Conservation (phyloP, 208 protist species). For the Angomonas deanei region DNA sequence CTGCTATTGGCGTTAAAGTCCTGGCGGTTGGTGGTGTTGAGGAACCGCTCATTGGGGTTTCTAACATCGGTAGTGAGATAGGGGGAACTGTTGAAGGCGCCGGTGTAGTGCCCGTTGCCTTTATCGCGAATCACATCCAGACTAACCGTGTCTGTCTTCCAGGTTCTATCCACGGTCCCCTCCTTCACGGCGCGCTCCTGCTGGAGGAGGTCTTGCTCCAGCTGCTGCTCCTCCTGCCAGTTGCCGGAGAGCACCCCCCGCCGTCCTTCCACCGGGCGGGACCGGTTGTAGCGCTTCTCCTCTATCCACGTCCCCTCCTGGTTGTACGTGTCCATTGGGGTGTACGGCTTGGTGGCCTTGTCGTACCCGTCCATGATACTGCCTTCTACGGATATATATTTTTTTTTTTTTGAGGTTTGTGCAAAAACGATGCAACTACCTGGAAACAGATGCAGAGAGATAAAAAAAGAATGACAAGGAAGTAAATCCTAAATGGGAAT, state of each 20-base stretch:
- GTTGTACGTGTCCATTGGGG: slow-evolving; percentile 86
- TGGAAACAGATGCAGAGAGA: slow-evolving; percentile 2
- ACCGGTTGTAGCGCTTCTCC: slow-evolving; percentile 85
- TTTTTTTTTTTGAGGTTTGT: slow-evolving; percentile 13
- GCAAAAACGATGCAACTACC: not conserved
- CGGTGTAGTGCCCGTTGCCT: slow-evolving; percentile 37
- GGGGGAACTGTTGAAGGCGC: slow-evolving; percentile 67
- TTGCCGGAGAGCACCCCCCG: slow-evolving; percentile 86
- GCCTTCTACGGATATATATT: not conserved
- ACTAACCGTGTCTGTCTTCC: slow-evolving; percentile 26
- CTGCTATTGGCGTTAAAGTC: slow-evolving; percentile 58
- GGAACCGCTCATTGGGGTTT: slow-evolving; percentile 33
- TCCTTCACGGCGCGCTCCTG: slow-evolving; percentile 25
- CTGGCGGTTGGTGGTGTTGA: slow-evolving; percentile 61
- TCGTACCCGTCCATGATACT: slow-evolving; percentile 25
- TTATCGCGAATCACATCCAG: slow-evolving; percentile 58
- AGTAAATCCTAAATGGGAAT: not conserved
- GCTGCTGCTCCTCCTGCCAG: slow-evolving; percentile 78
- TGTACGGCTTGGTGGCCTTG: slow-evolving; percentile 57
- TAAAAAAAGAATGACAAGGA: slow-evolving; percentile 1
- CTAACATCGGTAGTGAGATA: slow-evolving; percentile 61
- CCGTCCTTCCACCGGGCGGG: slow-evolving; percentile 32
- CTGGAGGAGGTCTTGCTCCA: slow-evolving; percentile 64
- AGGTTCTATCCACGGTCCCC: not conserved
- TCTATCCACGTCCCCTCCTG: slow-evolving; percentile 80